Base-by-base conservation (phyloP, 1,284 basidiomycete species). In the Cutaneotrichosporon spelunceum region DNA sequence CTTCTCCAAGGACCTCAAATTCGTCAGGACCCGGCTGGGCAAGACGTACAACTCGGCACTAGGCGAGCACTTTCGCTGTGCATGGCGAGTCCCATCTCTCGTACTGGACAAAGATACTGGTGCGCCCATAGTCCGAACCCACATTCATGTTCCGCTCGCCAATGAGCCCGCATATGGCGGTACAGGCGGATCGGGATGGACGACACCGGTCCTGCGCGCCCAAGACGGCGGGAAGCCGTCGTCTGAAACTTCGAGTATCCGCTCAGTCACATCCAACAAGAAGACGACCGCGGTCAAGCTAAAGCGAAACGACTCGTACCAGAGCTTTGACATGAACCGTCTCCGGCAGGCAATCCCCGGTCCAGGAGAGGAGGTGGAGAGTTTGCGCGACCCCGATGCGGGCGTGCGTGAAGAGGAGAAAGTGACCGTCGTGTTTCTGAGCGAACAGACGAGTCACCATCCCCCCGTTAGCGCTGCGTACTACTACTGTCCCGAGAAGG, bases 31-130 rank as follows among this genome's bases (percentile, higher is more conserved):
- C 48, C 90, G 91, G 76, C 85, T 96, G 21, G 91, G 90, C 83
- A 97, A 98, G 77, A 93, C 94, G 0, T 98, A 97, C 83, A 94
- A 95, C 81, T 93, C 91, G 1, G 90, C 93, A 34, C 84, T 95
- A 0, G 91, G 90, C 72, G 92, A 95, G 78, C 89, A 94, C 79
- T 95, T 95, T 80, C 87, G 90, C 56, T 86, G 90, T 24, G 89
- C 92, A 70, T 95, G 80, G 78, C 70, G 76, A 49, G 71, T 79
- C 5, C 76, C 78, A 0, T 77, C 80, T 0, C 59, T 80, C 9
- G 54, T 70, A 0, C 53, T 81, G 44, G 74, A 81, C 60, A 71
- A 77, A n/a, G 63, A 66, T 14, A 77, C 76, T 14, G 71, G 71
- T n/a, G 74, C 73, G 53, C 80, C 80, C 0, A 64, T 81, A 24